A percentile compares a stretch with the other conserved stretches of the same genome.
phyloP scores from a whole-genome alignment of 345 rosid species.

The Citropsis articulata region DNA sequence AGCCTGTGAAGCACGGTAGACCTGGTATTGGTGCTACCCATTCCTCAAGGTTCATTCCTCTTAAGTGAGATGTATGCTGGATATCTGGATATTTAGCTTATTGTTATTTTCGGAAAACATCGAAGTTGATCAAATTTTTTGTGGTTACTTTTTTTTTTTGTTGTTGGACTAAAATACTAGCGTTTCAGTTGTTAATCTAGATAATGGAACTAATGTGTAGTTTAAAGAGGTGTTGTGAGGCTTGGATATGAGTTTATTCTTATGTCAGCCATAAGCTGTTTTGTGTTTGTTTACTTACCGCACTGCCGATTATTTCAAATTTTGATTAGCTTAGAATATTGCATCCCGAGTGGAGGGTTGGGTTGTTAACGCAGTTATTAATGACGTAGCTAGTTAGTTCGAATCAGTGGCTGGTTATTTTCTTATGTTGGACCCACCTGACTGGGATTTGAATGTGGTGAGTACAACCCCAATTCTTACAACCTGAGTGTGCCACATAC shows the following conservation, averaged over 20 bases:
- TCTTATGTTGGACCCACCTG: too few relatives aligned
- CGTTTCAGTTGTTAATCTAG: slow-evolving; percentile 2
- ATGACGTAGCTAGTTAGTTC: not conserved
- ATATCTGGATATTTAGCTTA: not conserved
- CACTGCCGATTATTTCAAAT: not conserved
- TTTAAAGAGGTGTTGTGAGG: not conserved
- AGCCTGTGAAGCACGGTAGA: slow-evolving; percentile 96
- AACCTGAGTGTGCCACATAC: too few relatives aligned
- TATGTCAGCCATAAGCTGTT: not conserved
- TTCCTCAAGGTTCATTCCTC: slow-evolving; percentile 96
- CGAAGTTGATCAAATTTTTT: slow-evolving; percentile 11
- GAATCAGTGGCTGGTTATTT: not conserved
- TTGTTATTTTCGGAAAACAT: not conserved
- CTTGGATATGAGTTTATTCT: not conserved
- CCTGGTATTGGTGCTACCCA: slow-evolving; percentile 99
- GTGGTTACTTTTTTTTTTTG: not conserved
- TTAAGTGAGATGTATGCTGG: slow-evolving; percentile 47
- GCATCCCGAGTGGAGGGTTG: not conserved
- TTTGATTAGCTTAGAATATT: not conserved
- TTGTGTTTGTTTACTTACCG: too few relatives aligned
- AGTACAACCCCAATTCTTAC: not conserved
- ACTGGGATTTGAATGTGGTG: not conserved
- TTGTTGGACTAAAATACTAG: slow-evolving; percentile 6
- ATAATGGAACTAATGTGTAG: slow-evolving; percentile 6
- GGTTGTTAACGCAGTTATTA: not conserved